Base-by-base conservation (phyloP, 768 basidiomycete species). In the Collybiopsis luxurians region DNA sequence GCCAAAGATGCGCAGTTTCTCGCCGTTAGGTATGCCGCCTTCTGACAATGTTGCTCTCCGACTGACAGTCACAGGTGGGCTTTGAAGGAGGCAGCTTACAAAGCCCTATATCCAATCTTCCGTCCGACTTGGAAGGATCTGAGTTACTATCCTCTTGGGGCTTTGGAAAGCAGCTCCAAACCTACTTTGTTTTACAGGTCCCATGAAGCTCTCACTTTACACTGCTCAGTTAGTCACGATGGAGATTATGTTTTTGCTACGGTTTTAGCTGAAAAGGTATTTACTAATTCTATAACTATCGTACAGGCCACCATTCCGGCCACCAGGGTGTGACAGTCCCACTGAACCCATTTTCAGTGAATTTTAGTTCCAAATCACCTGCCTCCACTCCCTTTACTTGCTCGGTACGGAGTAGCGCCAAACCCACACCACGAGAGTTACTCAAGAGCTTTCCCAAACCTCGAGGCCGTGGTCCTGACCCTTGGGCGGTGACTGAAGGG, bases 71-170 rank as follows among this genome's bases (percentile, higher is more conserved):
- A 44, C 62, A 94, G 92, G 15, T 95, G 90, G 90, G 77, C 83
- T 30, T 80, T 89, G 19, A 95, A 95, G 63, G 92, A 95, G 69
- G 89, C 92, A 0, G 84, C 86, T 0, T 95, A 93, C 74, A 95
- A 95, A 66, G 92, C 92, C 0, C 65, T 92, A 57, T 91, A 83
- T 66, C 91, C 91, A 0, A 28, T 57, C 19, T 65, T 79, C 40
- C 73, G 64, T 30, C 83, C 89, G 17, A 82, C 80, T 6, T 94
- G 92, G 92, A 89, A 90, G 64, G 83, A 92, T 24, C 68, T 93
- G 58, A 79, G 79, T 5, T 90, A 79, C 51, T 65, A 57, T 50
- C 58, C 69, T 13, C 69, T 70, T 45, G 70, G 67, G 38, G 65
- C 73, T 36, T 49, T 72, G 40, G 58, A 64, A 28, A 60, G 61